Evolutionary conservation across 306 rosid genomes (phyloP).

Genomic region (Sicyos baderoa): DNA sequence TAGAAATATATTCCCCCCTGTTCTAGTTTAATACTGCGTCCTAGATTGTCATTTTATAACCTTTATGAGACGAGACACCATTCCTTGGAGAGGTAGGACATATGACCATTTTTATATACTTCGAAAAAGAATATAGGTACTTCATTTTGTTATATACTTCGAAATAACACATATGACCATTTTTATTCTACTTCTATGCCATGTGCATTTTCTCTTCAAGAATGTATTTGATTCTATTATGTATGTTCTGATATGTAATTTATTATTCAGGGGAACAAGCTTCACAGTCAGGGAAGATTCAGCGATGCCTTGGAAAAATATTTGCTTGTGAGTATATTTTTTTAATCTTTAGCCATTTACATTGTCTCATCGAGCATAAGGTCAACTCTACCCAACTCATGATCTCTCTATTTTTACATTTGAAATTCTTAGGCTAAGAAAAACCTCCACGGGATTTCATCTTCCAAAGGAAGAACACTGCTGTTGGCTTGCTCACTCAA

Average conservation of each 20-base stretch:
- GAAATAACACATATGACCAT: background rate
- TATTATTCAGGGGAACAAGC: slow-evolving; percentile 67
- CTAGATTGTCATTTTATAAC: background rate
- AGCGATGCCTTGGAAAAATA: slow-evolving; percentile 67
- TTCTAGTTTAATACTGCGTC: background rate
- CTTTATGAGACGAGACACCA: background rate
- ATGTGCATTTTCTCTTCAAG: background rate
- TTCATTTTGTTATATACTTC: background rate
- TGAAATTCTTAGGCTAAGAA: slow-evolving; percentile 63
- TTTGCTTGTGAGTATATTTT: slow-evolving; percentile 47
- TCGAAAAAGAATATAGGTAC: background rate
- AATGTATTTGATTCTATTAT: slow-evolving; percentile 6
- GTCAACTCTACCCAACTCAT: background rate
- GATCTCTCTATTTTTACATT: slow-evolving; percentile 20
- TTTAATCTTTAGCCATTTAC: background rate
- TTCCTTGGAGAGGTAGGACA: background rate
- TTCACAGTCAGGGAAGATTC: slow-evolving; percentile 74
- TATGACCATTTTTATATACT: no score
- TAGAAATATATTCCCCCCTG: background rate
- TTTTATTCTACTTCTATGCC: background rate
- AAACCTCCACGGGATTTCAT: slow-evolving; percentile 55
- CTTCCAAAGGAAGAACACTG: slow-evolving; percentile 60
- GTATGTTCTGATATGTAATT: slow-evolving; percentile 24
- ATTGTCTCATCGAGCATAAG: background rate
- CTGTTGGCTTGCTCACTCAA: slow-evolving; percentile 87